A percentile compares a stretch with the other conserved stretches of the same genome.
Conservation (phyloP, 2,329 filamentous ascomycete genomes). For the Dryadomyces sulphureus region DNA sequence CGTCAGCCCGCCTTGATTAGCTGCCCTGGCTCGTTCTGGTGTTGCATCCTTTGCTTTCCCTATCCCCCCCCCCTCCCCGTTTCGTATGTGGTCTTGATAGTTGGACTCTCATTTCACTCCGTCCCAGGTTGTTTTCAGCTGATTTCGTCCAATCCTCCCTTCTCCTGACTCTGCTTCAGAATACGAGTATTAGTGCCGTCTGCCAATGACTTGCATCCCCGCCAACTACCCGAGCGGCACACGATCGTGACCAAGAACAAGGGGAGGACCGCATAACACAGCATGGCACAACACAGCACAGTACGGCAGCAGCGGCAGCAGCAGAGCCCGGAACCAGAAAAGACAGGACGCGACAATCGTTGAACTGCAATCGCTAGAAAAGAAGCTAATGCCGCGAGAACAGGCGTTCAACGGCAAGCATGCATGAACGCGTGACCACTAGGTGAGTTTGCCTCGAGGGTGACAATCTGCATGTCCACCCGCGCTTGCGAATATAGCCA, state of each 20-base stretch:
- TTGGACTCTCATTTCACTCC: not conserved
- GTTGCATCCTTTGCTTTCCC: not conserved
- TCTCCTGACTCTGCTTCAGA: no score
- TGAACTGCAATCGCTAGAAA: not conserved
- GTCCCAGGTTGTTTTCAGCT: not conserved
- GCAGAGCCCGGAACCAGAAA: not conserved
- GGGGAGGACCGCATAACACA: not conserved
- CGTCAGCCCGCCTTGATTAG: not conserved
- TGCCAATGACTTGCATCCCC: not conserved
- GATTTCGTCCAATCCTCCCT: not conserved
- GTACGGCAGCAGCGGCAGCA: no score
- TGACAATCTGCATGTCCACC: not conserved
- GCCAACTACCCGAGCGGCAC: not conserved
- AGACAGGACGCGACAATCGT: not conserved
- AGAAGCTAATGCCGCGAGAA: not conserved
- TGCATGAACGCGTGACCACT: constrained; percentile 31
- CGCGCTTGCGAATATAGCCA: not conserved
- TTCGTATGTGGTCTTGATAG: not conserved
- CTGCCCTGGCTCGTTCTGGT: not conserved
- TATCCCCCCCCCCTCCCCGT: constrained; percentile 1
- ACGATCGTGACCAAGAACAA: not conserved
- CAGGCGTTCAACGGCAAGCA: constrained; percentile 12
- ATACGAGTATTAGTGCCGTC: not conserved
- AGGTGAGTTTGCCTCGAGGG: constrained; percentile 17
- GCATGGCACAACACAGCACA: no score